Evolutionary conservation across 192 early-diverging fungal species (phyloP), one percentile per base, ranked within the genome.

Genomic region (Gonapodya prolifera): DNA sequence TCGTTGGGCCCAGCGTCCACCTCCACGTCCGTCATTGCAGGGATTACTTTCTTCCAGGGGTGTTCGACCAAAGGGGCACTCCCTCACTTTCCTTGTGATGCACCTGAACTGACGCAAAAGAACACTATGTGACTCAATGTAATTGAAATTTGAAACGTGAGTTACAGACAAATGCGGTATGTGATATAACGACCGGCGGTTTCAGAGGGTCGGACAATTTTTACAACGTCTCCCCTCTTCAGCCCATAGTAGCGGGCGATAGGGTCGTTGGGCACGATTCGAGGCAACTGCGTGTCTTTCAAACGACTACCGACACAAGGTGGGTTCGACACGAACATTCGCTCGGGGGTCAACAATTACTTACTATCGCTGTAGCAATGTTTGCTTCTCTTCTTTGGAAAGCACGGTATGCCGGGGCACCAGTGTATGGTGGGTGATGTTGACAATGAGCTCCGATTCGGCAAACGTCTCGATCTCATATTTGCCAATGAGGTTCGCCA

Each of bases 141-240:
- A n/a, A n/a, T n/a, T n/a, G n/a, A n/a, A n/a, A n/a, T n/a, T n/a
- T n/a, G n/a, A n/a, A n/a, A n/a, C n/a, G n/a, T n/a, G n/a, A n/a
- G 70, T 88, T 91, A 98, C 80, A 94, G 90, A 83, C 96, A 98
- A 74, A 96, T 87, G 33, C 97, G 90, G 85, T 99, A 99, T 78
- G 95, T 98, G 70, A 98, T 91, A 79, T 99, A 98, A 70, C 96
- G 93, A 75, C 97, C 97, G 75, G 95, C 95, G 23, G 97, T 99
- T 84, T 99, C 97, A 80, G 91, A 92, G 30, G 94, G 90, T 75
- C 97, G 85, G 79, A 95, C 94, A 73, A 99, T 99, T 84, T 94
- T 94, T 33, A 98, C 95, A 16, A 99, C 92, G 83, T 92, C 85
- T 8, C 91, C 92, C 71, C 91, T 87, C 35, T 89, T 87, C 84